phyloP scores from a whole-genome alignment of 139 green algal species.

The Gonium pectorale region DNA sequence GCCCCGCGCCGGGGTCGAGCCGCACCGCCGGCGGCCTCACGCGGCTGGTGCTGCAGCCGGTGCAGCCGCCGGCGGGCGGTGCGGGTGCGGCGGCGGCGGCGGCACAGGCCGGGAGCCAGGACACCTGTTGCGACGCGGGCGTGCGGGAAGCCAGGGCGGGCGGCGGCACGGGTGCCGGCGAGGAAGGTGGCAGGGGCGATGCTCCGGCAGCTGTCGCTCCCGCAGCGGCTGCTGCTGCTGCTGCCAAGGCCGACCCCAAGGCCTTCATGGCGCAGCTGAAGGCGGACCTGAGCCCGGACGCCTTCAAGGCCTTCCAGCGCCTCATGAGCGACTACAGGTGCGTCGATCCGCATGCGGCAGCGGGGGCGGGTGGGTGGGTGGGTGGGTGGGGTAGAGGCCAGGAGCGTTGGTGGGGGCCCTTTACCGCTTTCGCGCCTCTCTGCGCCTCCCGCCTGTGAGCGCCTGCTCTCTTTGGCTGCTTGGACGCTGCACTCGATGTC shows the following conservation, averaged over 20 bases:
- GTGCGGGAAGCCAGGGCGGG: neutral
- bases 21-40: constrained; percentile 27
- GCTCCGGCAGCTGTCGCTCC: neutral
- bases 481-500: no score
- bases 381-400: no score
- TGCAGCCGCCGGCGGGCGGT: neutral
- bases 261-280: constrained; percentile 44
- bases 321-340: constrained; percentile 51
- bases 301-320: constrained; percentile 34
- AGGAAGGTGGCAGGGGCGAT: neutral
- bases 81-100: neutral
- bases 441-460: no score
- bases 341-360: neutral
- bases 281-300: constrained; percentile 5
- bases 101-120: no score
- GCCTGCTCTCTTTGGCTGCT: no score
- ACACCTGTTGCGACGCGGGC: no score
- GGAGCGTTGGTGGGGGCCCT: no score
- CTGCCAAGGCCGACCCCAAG: constrained; percentile 1
- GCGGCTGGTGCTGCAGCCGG: constrained; percentile 33
- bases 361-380: neutral
- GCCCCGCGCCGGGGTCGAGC: no score
- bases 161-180: neutral
- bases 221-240: neutral
- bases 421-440: no score